Conservation (phyloP, 2,329 filamentous ascomycete species). For the Aspergillaceae sp. region DNA sequence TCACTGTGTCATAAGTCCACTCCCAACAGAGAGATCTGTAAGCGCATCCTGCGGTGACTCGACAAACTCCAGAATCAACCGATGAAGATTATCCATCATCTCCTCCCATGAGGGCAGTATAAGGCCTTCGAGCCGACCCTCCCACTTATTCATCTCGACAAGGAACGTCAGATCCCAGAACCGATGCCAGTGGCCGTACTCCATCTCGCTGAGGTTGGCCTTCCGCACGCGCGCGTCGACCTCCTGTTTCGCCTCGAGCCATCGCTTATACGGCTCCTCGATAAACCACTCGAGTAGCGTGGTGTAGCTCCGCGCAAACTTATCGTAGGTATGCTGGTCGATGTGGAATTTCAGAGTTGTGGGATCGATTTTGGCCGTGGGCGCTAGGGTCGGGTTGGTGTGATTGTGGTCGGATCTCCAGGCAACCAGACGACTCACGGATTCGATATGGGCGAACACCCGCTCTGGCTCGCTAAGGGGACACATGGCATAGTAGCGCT, state of each 20-base stretch:
- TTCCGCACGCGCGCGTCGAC: slow-evolving; percentile 8
- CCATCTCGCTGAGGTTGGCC: slow-evolving; percentile 6
- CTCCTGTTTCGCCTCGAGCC: slow-evolving; percentile 7
- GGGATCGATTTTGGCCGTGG: slow-evolving; percentile 18
- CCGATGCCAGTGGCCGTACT: slow-evolving; percentile 11
- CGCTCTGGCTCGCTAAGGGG: slow-evolving; percentile 1
- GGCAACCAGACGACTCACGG: slow-evolving; percentile 18
- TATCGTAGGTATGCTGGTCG: slow-evolving; percentile 13
- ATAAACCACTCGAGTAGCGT: slow-evolving; percentile 5
- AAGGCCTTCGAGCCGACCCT: slow-evolving; percentile 12
- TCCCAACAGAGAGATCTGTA: slow-evolving; percentile 2
- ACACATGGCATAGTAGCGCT: slow-evolving; percentile 20
- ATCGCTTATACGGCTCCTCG: slow-evolving; percentile 7
- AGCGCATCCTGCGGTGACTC: slow-evolving; percentile 15
- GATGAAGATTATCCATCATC: slow-evolving; percentile 16
- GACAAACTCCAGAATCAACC: slow-evolving; percentile 17
- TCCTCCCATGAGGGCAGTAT: slow-evolving; percentile 19
- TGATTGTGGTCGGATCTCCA: slow-evolving; percentile 13
- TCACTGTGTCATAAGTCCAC: background rate
- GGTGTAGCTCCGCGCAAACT: slow-evolving; percentile 5
- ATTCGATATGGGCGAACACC: slow-evolving; percentile 10
- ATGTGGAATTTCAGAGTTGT: slow-evolving; percentile 15
- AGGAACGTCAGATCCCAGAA: slow-evolving; percentile 20
- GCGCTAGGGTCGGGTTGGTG: slow-evolving; percentile 11
- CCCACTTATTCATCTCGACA: slow-evolving; percentile 20